These are phyloP conservation scores for Penicillium oxalicum DNA, from an alignment of 2,329 filamentous ascomycete species.

Conservation along the genomic window DNA sequence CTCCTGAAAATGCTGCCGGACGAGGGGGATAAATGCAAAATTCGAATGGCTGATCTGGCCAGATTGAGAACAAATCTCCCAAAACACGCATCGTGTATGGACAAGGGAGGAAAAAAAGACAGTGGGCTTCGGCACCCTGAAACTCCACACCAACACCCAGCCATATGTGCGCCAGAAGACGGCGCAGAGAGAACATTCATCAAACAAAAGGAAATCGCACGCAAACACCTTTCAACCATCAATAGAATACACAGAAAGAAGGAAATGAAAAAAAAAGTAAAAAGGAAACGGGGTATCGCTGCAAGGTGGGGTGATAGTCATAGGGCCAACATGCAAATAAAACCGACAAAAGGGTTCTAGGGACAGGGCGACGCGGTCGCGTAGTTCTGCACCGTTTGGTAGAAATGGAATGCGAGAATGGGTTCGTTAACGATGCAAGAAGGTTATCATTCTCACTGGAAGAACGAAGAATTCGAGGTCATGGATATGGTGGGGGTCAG, in stretches of 20 bases:
- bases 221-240: not conserved
- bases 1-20: conserved; percentile 18
- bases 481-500: conserved; percentile 34
- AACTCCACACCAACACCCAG: conserved; percentile 7
- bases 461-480: conserved; percentile 32
- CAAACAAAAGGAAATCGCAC: not conserved
- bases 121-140: no score
- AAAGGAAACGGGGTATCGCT: conserved; percentile 20
- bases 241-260: conserved; percentile 5
- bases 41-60: conserved; percentile 8
- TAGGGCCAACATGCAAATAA: conserved; percentile 10
- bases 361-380: conserved; percentile 10
- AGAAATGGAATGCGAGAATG: not conserved
- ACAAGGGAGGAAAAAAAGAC: conserved; percentile 1
- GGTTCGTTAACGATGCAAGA: not conserved
- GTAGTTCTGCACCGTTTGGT: conserved; percentile 4
- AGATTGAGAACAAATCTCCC: conserved; percentile 8
- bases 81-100: not conserved
- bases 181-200: conserved; percentile 8
- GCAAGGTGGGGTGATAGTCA: conserved; percentile 15
- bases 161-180: conserved; percentile 1
- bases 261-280: not conserved
- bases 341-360: conserved; percentile 10
- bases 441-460: conserved; percentile 11
- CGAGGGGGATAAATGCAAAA: conserved; percentile 5